Evolutionary conservation across 78 protist species (phyloP).

Genomic region (Paratrimastix pyriformis): DNA sequence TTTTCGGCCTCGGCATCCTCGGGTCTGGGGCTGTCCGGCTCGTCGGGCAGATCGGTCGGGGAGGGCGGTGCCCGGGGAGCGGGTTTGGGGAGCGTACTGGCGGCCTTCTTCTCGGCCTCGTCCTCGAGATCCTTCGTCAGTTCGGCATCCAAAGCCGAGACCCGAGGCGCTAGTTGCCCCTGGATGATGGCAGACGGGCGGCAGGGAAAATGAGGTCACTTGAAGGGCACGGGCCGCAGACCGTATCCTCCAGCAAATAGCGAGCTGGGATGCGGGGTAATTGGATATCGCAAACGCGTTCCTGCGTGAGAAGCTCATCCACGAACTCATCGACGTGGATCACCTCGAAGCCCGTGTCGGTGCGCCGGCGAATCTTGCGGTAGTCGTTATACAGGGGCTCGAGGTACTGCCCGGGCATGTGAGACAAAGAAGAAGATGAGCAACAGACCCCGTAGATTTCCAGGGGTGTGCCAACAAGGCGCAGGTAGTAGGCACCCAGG

Average conservation of each 20-base stretch:
- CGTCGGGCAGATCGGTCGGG: no score
- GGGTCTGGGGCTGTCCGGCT: no score
- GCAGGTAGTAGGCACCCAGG: slow-evolving; percentile 84
- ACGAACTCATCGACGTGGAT: slow-evolving; percentile 75
- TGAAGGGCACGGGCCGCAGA: background rate
- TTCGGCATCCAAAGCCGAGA: slow-evolving; percentile 35
- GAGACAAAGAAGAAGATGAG: no score
- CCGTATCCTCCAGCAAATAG: background rate
- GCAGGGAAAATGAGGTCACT: background rate
- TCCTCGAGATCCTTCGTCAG: no score
- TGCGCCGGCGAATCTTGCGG: slow-evolving; percentile 47
- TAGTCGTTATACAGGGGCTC: slow-evolving; percentile 81
- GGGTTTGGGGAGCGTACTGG: no score
- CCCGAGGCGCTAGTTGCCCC: slow-evolving; percentile 35
- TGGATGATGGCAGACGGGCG: background rate
- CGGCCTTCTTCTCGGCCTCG: no score
- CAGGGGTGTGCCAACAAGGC: slow-evolving; percentile 56
- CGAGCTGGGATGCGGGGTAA: slow-evolving; percentile 70
- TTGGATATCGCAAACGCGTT: slow-evolving; percentile 53
- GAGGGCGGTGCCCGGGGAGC: no score
- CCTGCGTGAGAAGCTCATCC: slow-evolving; percentile 51
- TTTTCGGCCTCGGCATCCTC: no score
- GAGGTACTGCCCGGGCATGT: no score
- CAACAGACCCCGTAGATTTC: no score
- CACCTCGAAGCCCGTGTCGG: background rate